Evolutionary conservation across 495 filamentous ascomycete genomes (phyloP).

Genomic region (Penicillium diatomitis): DNA sequence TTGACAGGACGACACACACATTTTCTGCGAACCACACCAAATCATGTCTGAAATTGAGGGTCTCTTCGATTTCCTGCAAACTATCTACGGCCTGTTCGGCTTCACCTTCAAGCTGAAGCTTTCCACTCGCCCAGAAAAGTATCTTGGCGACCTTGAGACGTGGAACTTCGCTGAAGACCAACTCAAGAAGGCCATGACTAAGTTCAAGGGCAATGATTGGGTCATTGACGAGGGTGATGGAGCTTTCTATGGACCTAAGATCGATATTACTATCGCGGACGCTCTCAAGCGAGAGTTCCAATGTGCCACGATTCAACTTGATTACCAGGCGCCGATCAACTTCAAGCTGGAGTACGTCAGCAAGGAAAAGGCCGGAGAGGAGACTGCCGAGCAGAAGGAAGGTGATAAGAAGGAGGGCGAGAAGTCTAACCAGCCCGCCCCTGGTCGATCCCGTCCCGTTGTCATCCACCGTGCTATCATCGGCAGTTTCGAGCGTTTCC

Average conservation of each 20-base stretch:
- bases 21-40: slow-evolving; percentile 79
- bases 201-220: slow-evolving; percentile 75
- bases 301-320: slow-evolving; percentile 95
- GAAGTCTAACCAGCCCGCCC: slow-evolving; percentile 29
- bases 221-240: slow-evolving; percentile 87
- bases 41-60: slow-evolving; percentile 76
- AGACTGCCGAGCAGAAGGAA: slow-evolving; percentile 5
- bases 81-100: slow-evolving; percentile 81
- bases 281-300: slow-evolving; percentile 70
- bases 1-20: slow-evolving; percentile 73
- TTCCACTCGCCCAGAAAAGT: slow-evolving; percentile 90
- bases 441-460: slow-evolving; percentile 82
- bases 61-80: slow-evolving; percentile 78
- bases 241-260: slow-evolving; percentile 95
- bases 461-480: slow-evolving; percentile 96
- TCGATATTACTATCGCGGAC: slow-evolving; percentile 86
- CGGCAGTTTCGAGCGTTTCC: slow-evolving; percentile 89
- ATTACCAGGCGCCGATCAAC: slow-evolving; percentile 83
- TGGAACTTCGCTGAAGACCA: slow-evolving; percentile 82
- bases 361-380: slow-evolving; percentile 44
- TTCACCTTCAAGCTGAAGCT: slow-evolving; percentile 96
- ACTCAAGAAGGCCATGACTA: slow-evolving; percentile 65
- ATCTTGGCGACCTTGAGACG: slow-evolving; percentile 71
- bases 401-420: slow-evolving; percentile 23
- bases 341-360: slow-evolving; percentile 81